Conservation (phyloP, 176 grass and related monocot species). For the Carex parvula region DNA sequence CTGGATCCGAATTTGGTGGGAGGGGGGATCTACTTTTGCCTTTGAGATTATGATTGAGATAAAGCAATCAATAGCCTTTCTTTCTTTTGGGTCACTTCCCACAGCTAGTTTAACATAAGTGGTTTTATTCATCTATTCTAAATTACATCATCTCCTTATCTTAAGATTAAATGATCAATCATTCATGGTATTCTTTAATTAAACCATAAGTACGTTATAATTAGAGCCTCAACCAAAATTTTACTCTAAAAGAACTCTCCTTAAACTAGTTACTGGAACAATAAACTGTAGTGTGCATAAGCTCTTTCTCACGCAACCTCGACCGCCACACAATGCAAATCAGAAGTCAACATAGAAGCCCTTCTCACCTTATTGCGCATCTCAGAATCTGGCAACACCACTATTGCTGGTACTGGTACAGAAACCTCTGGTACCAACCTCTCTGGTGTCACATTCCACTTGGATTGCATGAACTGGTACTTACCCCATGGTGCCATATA, state of each 20-base stretch:
- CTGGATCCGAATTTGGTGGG: no score
- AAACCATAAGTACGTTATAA: not conserved
- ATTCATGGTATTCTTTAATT: not conserved
- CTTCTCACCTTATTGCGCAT: conserved; percentile 51
- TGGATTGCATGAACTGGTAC: conserved; percentile 91
- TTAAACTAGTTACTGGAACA: not conserved
- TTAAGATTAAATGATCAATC: not conserved
- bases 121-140: not conserved
- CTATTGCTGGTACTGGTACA: not conserved
- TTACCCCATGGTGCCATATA: conserved; percentile 83
- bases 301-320: conserved; percentile 35
- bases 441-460: conserved; percentile 65
- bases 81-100: not conserved
- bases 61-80: not conserved
- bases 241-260: not conserved
- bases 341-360: conserved; percentile 84
- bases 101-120: not conserved
- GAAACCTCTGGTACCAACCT: conserved; percentile 22
- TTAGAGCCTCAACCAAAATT: conserved; percentile 3
- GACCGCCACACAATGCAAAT: conserved; percentile 42
- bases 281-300: not conserved
- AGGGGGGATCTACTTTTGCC: not conserved
- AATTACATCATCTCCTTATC: not conserved
- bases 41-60: not conserved
- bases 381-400: conserved; percentile 23